Percentiles rank a stretch among this genome's conserved stretches.
phyloP scores from a whole-genome alignment of 2,329 filamentous ascomycete genomes.

The Paracoccidioides brasiliensis region DNA sequence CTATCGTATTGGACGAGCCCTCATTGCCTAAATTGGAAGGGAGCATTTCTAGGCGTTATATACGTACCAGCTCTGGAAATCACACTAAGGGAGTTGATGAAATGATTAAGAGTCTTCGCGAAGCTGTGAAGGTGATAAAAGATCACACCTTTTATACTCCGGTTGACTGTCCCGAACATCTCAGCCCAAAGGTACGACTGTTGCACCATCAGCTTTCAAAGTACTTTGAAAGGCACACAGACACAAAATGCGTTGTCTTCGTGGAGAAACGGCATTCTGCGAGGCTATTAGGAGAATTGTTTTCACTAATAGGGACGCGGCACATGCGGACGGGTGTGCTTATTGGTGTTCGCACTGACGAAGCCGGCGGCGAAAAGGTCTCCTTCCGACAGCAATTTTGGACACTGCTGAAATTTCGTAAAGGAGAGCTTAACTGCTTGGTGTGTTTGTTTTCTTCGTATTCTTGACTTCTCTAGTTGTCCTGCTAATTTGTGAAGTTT shows the following conservation, averaged over 20 bases:
- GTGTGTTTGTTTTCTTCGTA: conserved; percentile 13
- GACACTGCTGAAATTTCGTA: conserved; percentile 52
- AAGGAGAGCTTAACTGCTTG: conserved; percentile 46
- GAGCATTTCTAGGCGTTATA: conserved; percentile 18
- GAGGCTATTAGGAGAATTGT: conserved; percentile 55
- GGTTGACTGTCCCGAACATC: conserved; percentile 19
- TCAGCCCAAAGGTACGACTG: conserved; percentile 62
- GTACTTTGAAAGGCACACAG: conserved; percentile 47
- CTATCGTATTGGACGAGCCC: conserved; percentile 51
- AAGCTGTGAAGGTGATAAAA: conserved; percentile 46
- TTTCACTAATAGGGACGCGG: conserved; percentile 44
- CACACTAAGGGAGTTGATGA: conserved; percentile 34
- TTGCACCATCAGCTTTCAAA: conserved; percentile 49
- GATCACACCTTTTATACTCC: conserved; percentile 36
- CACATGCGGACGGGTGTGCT: conserved; percentile 51
- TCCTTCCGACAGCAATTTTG: conserved; percentile 63
- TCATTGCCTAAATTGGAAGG: conserved; percentile 49
- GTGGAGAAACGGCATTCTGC: conserved; percentile 69
- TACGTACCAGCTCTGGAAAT: conserved; percentile 4
- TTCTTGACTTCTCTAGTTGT: not conserved
- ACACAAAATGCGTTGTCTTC: conserved; percentile 73
- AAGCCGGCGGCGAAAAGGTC: conserved; percentile 45
- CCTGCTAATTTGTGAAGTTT: conserved; percentile 30
- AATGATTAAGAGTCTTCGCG: conserved; percentile 44
- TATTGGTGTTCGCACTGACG: conserved; percentile 44